Base-by-base conservation (phyloP, 2,329 filamentous ascomycete species). In the Aspergillus felis region DNA sequence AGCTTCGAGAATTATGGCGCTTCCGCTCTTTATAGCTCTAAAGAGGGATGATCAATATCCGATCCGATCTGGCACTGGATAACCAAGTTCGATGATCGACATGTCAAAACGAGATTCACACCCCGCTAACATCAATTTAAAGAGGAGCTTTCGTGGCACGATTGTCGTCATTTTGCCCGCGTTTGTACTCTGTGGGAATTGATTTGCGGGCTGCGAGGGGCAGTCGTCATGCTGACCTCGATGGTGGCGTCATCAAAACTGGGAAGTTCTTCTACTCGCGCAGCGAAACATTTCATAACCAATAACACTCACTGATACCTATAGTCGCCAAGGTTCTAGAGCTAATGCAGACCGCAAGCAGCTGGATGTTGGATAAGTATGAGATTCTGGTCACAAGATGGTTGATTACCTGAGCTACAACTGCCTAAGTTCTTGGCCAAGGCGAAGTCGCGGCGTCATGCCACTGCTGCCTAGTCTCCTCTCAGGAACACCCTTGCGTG, bases 221-320 rank as follows among this genome's bases (percentile, higher is more conserved):
- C 51, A 44, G 51, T 59, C 67, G 67, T 69, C 68, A 69, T 71
- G 54, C 66, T 71, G 61, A 65, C 66, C 63, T 64, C 61, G 56
- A 46, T 32, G 54, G 47, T 66, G 64, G 60, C 64, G 62, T 67
- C 65, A 67, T 66, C 51, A 60, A 63, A 54, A 24, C 35, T 25
- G 28, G 46, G 55, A 29, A 22, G 27, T 28, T 32, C 10, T 14
- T 35, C 32, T 6, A 35, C 32, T 17, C 10, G 12, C 6, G 5
- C 12, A 38, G 32, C 32, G 17, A 17, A 17, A 3, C 14, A 38
- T 38, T 38, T 7, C 32, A 38, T 12, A 7, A 3, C 32, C 32
- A 38, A 38, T 38, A 38, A 38, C 14, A 17, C 14, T 38, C 32
- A 17, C 17, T 17, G 3, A 12, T 17, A 38, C 14, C 5, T 38